Evolutionary conservation across 2,329 filamentous ascomycete species (phyloP).

Genomic region (Lecanicillium sp.): DNA sequence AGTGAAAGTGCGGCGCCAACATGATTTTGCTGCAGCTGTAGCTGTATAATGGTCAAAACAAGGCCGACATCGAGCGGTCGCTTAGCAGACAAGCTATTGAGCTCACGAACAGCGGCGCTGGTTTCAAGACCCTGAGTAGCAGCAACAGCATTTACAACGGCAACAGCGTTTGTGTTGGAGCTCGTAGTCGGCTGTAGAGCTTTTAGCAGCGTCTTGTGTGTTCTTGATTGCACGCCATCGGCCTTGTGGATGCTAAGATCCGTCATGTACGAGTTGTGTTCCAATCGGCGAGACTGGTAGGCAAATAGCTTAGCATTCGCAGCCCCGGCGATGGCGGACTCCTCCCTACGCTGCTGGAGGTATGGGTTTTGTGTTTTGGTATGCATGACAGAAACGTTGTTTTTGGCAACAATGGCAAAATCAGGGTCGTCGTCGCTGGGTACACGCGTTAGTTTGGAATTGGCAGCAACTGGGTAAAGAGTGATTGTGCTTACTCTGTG

Average conservation of each 20-base stretch:
- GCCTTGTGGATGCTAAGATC: slow-evolving; percentile 62
- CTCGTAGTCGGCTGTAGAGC: slow-evolving; percentile 19
- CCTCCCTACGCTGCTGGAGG: slow-evolving; percentile 53
- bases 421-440: slow-evolving; percentile 57
- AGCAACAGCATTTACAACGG: slow-evolving; percentile 61
- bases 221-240: slow-evolving; percentile 46
- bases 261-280: slow-evolving; percentile 54
- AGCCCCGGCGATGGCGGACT: slow-evolving; percentile 41
- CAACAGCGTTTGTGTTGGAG: slow-evolving; percentile 30
- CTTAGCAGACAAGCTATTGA: slow-evolving; percentile 62
- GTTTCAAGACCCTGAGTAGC: slow-evolving; percentile 52
- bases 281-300: slow-evolving; percentile 52
- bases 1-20: slow-evolving; percentile 64
- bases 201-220: slow-evolving; percentile 29
- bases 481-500: slow-evolving; percentile 42
- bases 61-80: slow-evolving; percentile 75
- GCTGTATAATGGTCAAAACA: slow-evolving; percentile 69
- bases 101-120: slow-evolving; percentile 59
- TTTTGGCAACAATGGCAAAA: slow-evolving; percentile 56
- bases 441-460: no score
- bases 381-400: slow-evolving; percentile 46
- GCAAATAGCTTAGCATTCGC: slow-evolving; percentile 59
- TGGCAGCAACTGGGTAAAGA: no score
- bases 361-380: slow-evolving; percentile 52
- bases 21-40: slow-evolving; percentile 67